phyloP scores from a whole-genome alignment of 495 filamentous ascomycete species.

The Wilcoxina mikolae region DNA sequence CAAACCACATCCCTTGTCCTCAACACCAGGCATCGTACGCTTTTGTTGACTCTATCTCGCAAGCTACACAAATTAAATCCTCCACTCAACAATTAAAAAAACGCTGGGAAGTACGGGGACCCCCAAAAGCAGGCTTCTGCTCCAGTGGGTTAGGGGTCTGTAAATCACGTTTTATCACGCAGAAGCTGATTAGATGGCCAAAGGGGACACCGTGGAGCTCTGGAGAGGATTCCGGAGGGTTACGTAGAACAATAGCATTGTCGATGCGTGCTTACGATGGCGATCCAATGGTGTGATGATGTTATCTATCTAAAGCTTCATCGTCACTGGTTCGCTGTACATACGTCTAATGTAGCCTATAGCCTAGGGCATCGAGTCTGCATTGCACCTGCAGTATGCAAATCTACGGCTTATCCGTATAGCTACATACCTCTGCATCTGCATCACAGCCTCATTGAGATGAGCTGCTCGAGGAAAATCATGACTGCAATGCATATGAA shows the following conservation, averaged over 20 bases:
- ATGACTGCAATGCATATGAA: not conserved
- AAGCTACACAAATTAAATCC: not conserved
- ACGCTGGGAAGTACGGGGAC: not conserved
- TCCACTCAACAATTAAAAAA: not conserved
- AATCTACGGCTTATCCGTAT: not conserved
- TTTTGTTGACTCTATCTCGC: not conserved
- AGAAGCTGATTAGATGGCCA: not conserved
- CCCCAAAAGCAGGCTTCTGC: not conserved
- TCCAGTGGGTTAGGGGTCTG: not conserved
- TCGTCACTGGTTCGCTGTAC: conserved; percentile 2
- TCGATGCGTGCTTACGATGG: not conserved
- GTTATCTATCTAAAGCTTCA: conserved; percentile 1
- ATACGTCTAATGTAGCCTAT: not conserved
- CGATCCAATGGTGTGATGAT: not conserved
- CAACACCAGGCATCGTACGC: not conserved
- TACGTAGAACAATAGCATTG: not conserved
- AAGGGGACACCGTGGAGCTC: not conserved
- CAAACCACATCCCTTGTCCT: not conserved
- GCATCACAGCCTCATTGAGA: conserved; percentile 1
- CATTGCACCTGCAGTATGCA: conserved; percentile 1
- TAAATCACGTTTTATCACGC: not conserved
- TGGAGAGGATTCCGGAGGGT: not conserved
- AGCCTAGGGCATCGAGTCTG: conserved; percentile 1
- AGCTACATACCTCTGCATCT: conserved; percentile 1
- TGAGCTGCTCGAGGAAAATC: not conserved